phyloP scores from a whole-genome alignment of 2,329 filamentous ascomycete genomes.

The Paecilomyces sp. region DNA sequence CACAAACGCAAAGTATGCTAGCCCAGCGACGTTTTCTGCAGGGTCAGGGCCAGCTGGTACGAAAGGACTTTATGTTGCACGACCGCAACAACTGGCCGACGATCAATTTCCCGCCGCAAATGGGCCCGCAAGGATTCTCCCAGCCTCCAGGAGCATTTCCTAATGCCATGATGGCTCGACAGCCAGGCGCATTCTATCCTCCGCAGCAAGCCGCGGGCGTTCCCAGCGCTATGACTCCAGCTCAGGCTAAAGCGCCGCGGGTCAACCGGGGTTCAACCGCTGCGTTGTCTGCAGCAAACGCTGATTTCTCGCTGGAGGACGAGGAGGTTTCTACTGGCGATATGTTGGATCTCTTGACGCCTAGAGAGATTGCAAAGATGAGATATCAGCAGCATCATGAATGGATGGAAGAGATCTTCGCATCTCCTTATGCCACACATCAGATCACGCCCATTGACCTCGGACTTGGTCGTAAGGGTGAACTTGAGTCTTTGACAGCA shows the following conservation, averaged over 20 bases:
- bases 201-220: slow-evolving; percentile 20
- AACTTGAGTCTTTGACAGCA: slow-evolving; percentile 72
- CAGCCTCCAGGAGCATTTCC: slow-evolving; percentile 39
- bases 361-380: slow-evolving; percentile 77
- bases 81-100: slow-evolving; percentile 87
- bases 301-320: slow-evolving; percentile 60
- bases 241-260: slow-evolving; percentile 30
- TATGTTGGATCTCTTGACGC: slow-evolving; percentile 81
- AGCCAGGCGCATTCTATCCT: slow-evolving; percentile 24
- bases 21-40: slow-evolving; percentile 51
- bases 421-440: slow-evolving; percentile 76
- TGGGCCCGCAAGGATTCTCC: slow-evolving; percentile 46
- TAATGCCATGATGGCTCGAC: slow-evolving; percentile 28
- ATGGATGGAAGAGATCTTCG: slow-evolving; percentile 97
- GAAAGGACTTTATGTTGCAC: slow-evolving; percentile 91
- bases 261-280: slow-evolving; percentile 37
- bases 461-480: slow-evolving; percentile 75
- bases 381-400: slow-evolving; percentile 94
- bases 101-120: slow-evolving; percentile 59
- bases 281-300: slow-evolving; percentile 29
- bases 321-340: slow-evolving; percentile 85
- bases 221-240: slow-evolving; percentile 15
- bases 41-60: slow-evolving; percentile 71
- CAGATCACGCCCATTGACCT: slow-evolving; percentile 85
- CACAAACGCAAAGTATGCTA: slow-evolving; percentile 34